A percentile compares a stretch with the other conserved stretches of the same genome.
These are phyloP conservation scores for Russula emetica DNA, from an alignment of 768 basidiomycete species.

Conservation along the genomic window DNA sequence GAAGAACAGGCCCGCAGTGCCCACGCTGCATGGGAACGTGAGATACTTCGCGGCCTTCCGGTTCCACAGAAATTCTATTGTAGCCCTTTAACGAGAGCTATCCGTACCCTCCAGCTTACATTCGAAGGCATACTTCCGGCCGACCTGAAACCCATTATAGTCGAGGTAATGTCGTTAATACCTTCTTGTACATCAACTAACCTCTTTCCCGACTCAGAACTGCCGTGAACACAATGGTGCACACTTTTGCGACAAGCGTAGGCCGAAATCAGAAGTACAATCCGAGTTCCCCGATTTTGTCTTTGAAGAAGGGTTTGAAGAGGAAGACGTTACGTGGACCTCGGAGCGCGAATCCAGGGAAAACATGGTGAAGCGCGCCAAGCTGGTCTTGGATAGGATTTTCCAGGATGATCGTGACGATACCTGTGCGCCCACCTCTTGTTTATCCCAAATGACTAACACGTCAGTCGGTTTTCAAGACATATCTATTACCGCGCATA, in stretches of 20 bases:
- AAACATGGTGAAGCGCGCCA: constrained; percentile 20
- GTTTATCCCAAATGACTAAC: not conserved
- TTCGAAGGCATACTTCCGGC: constrained; percentile 19
- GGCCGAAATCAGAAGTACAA: constrained; percentile 19
- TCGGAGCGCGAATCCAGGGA: constrained; percentile 11
- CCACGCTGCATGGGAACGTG: constrained; percentile 23
- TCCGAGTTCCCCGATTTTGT: constrained; percentile 21
- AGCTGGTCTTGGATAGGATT: constrained; percentile 21
- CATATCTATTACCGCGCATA: constrained; percentile 26
- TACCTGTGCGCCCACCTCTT: constrained; percentile 20
- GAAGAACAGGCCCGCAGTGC: constrained; percentile 26
- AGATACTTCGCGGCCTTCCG: constrained; percentile 16
- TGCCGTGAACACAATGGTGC: constrained; percentile 22
- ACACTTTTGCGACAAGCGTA: constrained; percentile 27
- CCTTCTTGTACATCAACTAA: not conserved
- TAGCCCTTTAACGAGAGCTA: constrained; percentile 25
- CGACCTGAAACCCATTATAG: constrained; percentile 19
- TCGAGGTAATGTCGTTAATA: constrained; percentile 20
- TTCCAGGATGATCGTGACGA: constrained; percentile 16
- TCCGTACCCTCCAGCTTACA: constrained; percentile 25
- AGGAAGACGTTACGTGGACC: constrained; percentile 25
- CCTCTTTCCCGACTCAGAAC: constrained; percentile 9
- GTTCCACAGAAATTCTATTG: constrained; percentile 23
- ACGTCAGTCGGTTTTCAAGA: constrained; percentile 6
- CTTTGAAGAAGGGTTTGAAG: constrained; percentile 28